These are phyloP conservation scores for Gossypium arboreum DNA, from an alignment of 345 rosid species.

Conservation along the genomic window DNA sequence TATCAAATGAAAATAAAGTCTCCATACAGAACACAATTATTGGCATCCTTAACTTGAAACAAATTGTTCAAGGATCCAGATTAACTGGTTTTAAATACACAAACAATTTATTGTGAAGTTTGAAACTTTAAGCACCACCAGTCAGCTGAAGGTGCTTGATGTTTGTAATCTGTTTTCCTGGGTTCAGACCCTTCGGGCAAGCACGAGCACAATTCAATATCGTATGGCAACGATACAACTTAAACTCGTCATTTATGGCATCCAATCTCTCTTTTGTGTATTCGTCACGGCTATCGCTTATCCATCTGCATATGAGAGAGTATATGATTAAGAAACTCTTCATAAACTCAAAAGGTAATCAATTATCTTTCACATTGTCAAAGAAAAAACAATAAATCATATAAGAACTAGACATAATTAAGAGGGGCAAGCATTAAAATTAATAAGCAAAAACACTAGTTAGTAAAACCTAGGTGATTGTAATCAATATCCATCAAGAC, in stretches of 20 bases:
- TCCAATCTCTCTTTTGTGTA: slow-evolving; percentile 65
- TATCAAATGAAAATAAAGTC: neutral
- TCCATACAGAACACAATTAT: slow-evolving; percentile 9
- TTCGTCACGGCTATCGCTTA: slow-evolving; percentile 92
- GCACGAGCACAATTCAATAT: slow-evolving; percentile 96
- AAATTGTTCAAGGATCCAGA: slow-evolving; percentile 15
- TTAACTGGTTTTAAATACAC: slow-evolving; percentile 13
- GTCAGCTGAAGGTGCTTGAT: slow-evolving; percentile 70
- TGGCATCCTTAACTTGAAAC: slow-evolving; percentile 16
- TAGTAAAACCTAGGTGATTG: neutral
- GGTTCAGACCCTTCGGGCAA: slow-evolving; percentile 95
- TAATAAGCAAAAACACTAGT: neutral
- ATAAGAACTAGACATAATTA: neutral
- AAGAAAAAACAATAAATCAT: neutral
- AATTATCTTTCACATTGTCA: neutral
- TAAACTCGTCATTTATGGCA: slow-evolving; percentile 78
- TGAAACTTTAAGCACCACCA: slow-evolving; percentile 18
- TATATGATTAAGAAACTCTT: neutral
- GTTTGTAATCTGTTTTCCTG: slow-evolving; percentile 79
- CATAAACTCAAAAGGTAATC: neutral
- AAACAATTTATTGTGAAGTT: neutral
- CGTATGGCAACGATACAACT: slow-evolving; percentile 91
- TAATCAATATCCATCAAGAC: neutral
- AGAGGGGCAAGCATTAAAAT: neutral
- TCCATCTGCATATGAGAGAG: slow-evolving; percentile 63